Base-by-base conservation (phyloP, 2,329 filamentous ascomycete genomes). In the Calonectria honghensis region DNA sequence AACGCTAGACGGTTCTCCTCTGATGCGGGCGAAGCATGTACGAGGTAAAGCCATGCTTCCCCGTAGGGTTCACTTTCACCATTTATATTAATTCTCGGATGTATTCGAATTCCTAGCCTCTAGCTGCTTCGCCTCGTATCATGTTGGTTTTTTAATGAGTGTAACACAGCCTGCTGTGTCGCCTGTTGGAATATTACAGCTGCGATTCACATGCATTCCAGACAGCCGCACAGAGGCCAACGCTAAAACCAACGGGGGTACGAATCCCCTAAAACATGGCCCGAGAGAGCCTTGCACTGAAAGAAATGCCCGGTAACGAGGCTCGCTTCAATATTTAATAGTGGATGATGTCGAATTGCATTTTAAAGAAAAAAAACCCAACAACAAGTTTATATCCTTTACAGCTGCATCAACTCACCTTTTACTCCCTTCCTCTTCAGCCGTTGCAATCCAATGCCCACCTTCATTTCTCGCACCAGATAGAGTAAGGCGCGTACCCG, bases 401-500 rank as follows among this genome's bases (percentile, higher is more conserved):
- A 63, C 20, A 24, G 35, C 7, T 61, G 54, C 57, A 61, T 61
- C 35, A 61, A 29, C 57, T 16, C 57, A 18, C 13, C 35, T 57
- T 32, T 31, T 29, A n/a, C 9, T 32, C 52, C 31, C 31, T 35
- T n/a, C 27, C 51, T 54, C 51, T 54, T 20, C 18, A 41, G 35
- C 57, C 32, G n/a, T 41, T 63, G 57, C 16, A 35, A 20, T 63
- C 24, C 57, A 41, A 35, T 41, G 32, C 57, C 35, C 57, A 29
- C 35, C 35, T 24, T 63, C 57, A 57, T 57, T 35, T 41, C 57
- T 29, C 35, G 35, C n/a, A 18, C 35, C 37, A 63, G 57, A 41
- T 63, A 63, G 35, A 63, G 57, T 63, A 63, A 63, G 35, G 57
- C 57, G 57, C 57, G 57, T 63, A 63, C 37, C 57, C 57, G 24